Evolutionary conservation across 345 rosid species (phyloP).

Genomic region (Populus davidiana): DNA sequence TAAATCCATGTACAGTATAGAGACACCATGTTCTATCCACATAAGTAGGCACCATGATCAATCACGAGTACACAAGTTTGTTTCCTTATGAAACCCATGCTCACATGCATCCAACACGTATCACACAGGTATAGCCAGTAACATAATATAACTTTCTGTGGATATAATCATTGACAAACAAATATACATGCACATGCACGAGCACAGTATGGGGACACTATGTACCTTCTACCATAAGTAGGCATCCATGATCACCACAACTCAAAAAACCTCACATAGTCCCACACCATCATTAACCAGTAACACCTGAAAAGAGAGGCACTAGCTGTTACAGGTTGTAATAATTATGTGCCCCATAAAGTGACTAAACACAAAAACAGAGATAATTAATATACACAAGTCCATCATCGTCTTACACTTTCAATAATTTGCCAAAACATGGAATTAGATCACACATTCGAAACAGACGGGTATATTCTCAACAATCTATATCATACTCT

Average conservation of each 20-base stretch:
- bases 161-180: not conserved
- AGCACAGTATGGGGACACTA: not conserved
- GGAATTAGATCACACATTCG: not conserved
- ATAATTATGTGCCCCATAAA: not conserved
- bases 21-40: not conserved
- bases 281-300: no score
- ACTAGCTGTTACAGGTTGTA: not conserved
- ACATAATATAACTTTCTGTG: not conserved
- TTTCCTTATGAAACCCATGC: no score
- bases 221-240: not conserved
- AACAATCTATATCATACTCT: constrained; percentile 51
- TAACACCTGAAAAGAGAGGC: not conserved
- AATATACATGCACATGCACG: not conserved
- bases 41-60: no score
- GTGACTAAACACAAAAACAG: not conserved
- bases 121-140: not conserved
- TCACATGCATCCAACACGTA: no score
- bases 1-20: not conserved
- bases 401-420: not conserved
- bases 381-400: not conserved
- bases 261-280: no score
- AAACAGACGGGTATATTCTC: not conserved
- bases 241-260: no score
- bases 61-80: no score
- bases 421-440: not conserved